Base-by-base conservation (phyloP, 208 protist species). In the Crithidia expoeki region DNA sequence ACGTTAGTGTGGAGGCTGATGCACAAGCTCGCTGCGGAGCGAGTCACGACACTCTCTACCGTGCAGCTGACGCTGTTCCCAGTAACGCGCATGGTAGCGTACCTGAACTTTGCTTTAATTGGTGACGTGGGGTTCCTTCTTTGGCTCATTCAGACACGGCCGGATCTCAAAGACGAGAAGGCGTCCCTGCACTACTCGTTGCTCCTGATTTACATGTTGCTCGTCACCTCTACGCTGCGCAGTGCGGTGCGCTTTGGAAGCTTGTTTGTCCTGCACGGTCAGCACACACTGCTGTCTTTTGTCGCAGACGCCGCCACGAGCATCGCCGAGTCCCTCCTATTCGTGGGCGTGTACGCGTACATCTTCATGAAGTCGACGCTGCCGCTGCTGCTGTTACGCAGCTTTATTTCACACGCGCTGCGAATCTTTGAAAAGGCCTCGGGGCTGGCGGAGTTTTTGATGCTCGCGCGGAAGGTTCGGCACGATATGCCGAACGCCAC, bases 11-110 rank as follows among this genome's bases (percentile, higher is more conserved):
- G 85, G 61, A 76, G 79, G 0, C 49, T 87, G 4, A 58, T 94
- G 28, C 89, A 94, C 73, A 79, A 80, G 36, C 74, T 94, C 6
- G 86, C 86, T 0, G 62, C 76, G 50, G 86, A 92, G 70, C 81
- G 89, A 0, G 79, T 81, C n/a, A 80, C 74, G 42, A 74, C 74
- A 33, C 60, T 80, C 30, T 71, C 65, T 2, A 73, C 68, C 10
- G 36, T 65, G 59, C 74, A 47, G 55, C 21, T 74, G 59, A 74
- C 65, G 23, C 53, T 66, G 47, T 14, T 69, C 1, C 49, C 66
- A 19, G 49, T 69, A 25, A 51, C 44, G 12, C 66, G 74, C 74
- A 74, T 79, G 53, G 47, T 63, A 38, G 74, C 67, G 9, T 79
- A 79, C 62, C 63, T 76, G 16, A 70, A 67, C 63, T 64, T 76